Percentiles rank a stretch among this genome's conserved stretches.
phyloP scores from a whole-genome alignment of 1,139 yeast genomes.

The Pichia sp. region DNA sequence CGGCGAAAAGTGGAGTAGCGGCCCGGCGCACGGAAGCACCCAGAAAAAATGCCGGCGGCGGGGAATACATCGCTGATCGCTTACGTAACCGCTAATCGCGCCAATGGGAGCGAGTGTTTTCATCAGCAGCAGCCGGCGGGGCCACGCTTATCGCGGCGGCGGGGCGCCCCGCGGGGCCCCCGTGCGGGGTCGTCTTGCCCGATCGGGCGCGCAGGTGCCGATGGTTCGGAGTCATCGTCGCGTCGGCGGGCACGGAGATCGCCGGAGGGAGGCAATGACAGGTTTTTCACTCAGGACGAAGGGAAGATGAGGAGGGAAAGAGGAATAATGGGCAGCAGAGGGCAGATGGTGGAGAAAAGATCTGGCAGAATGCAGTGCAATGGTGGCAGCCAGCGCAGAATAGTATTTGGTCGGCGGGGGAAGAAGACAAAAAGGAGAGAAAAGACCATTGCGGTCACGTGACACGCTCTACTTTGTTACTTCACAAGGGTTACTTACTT shows the following conservation, averaged over 20 bases:
- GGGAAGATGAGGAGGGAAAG: not conserved
- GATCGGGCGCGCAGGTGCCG: not conserved
- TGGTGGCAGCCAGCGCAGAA: not conserved
- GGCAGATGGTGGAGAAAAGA: too few relatives aligned
- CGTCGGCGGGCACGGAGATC: not conserved
- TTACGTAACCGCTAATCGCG: not conserved
- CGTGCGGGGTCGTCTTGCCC: not conserved
- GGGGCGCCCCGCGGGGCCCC: not conserved
- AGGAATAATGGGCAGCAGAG: not conserved
- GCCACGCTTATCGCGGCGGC: not conserved
- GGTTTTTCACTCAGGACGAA: not conserved
- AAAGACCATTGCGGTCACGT: not conserved
- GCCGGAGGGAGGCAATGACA: too few relatives aligned
- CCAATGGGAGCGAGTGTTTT: not conserved
- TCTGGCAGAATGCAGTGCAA: not conserved
- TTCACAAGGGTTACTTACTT: not conserved
- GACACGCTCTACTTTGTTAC: not conserved
- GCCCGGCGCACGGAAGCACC: too few relatives aligned
- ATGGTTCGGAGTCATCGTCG: not conserved
- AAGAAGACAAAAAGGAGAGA: too few relatives aligned
- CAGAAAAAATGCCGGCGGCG: too few relatives aligned
- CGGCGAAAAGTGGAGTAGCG: too few relatives aligned
- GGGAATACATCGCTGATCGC: not conserved
- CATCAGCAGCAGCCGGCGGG: not conserved
- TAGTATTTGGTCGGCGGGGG: not conserved